These are phyloP conservation scores for Tolypocladium endophyticum DNA, from an alignment of 2,329 filamentous ascomycete species.

Conservation along the genomic window DNA sequence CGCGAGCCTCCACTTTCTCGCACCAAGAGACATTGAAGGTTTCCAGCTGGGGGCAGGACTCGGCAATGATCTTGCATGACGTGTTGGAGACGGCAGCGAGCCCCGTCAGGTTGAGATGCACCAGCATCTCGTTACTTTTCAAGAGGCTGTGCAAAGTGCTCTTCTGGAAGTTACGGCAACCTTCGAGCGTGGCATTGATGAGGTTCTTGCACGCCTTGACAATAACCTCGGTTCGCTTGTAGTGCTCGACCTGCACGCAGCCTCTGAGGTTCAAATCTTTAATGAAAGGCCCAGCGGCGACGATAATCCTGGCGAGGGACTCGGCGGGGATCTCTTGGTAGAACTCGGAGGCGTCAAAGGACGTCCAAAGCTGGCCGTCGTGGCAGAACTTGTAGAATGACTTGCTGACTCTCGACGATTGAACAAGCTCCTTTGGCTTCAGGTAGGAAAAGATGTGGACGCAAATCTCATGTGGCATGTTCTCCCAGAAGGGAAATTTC, in stretches of 20 bases:
- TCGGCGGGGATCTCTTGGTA: constrained; percentile 80
- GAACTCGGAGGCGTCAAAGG: constrained; percentile 74
- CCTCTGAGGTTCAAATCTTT: constrained; percentile 84
- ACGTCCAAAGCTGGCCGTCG: constrained; percentile 88
- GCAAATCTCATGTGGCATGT: constrained; percentile 73
- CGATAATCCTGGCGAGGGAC: constrained; percentile 75
- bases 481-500: constrained; percentile 61
- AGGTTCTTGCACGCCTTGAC: constrained; percentile 81
- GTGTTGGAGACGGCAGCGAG: constrained; percentile 70
- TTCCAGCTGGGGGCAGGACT: constrained; percentile 73
- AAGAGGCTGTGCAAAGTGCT: constrained; percentile 70
- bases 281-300: constrained; percentile 77
- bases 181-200: constrained; percentile 78
- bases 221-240: constrained; percentile 65
- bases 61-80: constrained; percentile 76
- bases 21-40: constrained; percentile 90
- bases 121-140: constrained; percentile 60
- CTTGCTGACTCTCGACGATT: constrained; percentile 66
- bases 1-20: constrained; percentile 68
- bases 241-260: constrained; percentile 79
- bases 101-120: constrained; percentile 80
- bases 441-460: constrained; percentile 69
- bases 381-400: constrained; percentile 76
- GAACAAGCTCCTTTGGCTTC: constrained; percentile 69
- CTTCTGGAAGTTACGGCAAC: constrained; percentile 73